Base-by-base conservation (phyloP, 208 protist genomes). In the Trypanosoma brucei region DNA sequence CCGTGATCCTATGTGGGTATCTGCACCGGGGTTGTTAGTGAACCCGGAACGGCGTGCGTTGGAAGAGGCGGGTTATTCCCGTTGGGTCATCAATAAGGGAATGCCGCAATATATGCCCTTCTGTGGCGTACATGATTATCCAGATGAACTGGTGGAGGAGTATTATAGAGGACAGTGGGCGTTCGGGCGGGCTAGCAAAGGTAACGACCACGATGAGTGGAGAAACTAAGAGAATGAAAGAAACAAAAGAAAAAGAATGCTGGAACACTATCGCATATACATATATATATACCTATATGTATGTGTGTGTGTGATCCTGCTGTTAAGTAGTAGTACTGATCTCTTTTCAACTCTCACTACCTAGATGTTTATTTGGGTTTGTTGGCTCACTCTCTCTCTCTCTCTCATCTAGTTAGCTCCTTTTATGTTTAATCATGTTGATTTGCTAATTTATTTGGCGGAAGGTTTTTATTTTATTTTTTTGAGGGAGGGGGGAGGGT, bases 131-230 rank as follows among this genome's bases (percentile, higher is more conserved):
- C 89, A 95, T 62, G 89, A 93, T 62, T 85, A 86, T 68, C 75
- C 84, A 36, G 86, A 95, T 69, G 89, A 95, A 72, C 68, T 95
- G 8, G 86, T 95, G 22, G 86, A 95, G 65, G 89, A 95, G 75
- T 95, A 83, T 73, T 93, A 93, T 77, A 81, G 89, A 55, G 86
- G 86, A n/a, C 82, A 91, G 68, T 91, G 85, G 84, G 86, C 86
- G 38, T 93, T 93, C 63, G 80, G 84, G 6, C 81, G 82, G 36
- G 67, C 77, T 30, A 92, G 77, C 77, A 95, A 93, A 68, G 86
- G 89, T 61, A 91, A 92, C 63, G 89, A 95, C 55, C 86, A 92
- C 70, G 86, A 95, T 54, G 89, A 95, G 67, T 95, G 89, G 89
- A 79, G 76, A 70, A 85, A 83, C 61, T 95, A 84, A 71, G 30